A percentile compares a stretch with the other conserved stretches of the same genome.
Evolutionary conservation across 1,139 yeast species (phyloP).

Genomic region (Nematodospora anomalae): DNA sequence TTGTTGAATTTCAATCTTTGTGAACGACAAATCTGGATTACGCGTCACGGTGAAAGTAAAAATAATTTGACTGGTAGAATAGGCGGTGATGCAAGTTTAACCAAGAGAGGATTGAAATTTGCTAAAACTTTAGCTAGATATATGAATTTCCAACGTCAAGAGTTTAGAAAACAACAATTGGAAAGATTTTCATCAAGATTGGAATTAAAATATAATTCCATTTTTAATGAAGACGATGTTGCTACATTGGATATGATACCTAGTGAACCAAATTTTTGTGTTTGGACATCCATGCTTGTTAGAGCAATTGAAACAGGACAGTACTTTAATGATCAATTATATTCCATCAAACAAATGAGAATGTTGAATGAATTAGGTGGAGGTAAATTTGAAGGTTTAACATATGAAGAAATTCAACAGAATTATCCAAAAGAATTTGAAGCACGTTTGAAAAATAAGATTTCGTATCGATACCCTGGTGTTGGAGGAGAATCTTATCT

Average conservation of each 20-base stretch:
- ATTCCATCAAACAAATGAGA: conserved; percentile 83
- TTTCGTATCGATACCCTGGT: conserved; percentile 89
- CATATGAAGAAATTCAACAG: conserved; percentile 75
- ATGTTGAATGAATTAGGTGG: conserved; percentile 94
- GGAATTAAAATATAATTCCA: conserved; percentile 40
- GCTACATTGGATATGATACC: conserved; percentile 39
- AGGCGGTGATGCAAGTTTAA: conserved; percentile 86
- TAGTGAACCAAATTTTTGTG: conserved; percentile 73
- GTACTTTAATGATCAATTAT: conserved; percentile 69
- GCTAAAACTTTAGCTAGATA: conserved; percentile 71
- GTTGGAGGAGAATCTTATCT: conserved; percentile 96
- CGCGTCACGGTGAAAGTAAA: conserved; percentile 89
- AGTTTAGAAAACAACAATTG: conserved; percentile 66
- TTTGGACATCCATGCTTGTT: conserved; percentile 87
- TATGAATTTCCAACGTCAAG: conserved; percentile 68
- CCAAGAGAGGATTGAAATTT: conserved; percentile 75
- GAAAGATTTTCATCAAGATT: conserved; percentile 48
- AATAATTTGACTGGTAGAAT: conserved; percentile 83
- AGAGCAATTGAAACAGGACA: conserved; percentile 79
- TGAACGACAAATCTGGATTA: conserved; percentile 92
- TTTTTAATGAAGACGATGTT: conserved; percentile 27
- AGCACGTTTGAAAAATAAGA: conserved; percentile 71
- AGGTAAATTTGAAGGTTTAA: conserved; percentile 90
- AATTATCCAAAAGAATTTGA: conserved; percentile 76
- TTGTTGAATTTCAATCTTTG: conserved; percentile 84